phyloP scores from a whole-genome alignment of 495 filamentous ascomycete species.

The Tuber umbilicatum region DNA sequence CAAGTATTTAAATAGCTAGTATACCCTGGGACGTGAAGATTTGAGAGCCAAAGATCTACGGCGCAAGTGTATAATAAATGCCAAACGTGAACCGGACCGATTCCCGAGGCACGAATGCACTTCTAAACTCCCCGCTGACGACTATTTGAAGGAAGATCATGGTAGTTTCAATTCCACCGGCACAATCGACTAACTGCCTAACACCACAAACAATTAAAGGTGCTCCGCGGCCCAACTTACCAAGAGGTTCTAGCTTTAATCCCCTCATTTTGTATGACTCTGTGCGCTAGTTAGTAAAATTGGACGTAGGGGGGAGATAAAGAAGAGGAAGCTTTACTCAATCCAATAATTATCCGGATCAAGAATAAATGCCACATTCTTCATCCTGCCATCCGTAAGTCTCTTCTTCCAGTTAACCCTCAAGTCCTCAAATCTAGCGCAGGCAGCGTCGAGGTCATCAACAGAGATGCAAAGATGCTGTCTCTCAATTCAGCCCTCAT shows the following conservation, averaged over 20 bases:
- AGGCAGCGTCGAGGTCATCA: conserved; percentile 80
- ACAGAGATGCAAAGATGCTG: conserved; percentile 63
- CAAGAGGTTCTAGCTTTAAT: conserved; percentile 52
- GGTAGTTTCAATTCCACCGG: neutral
- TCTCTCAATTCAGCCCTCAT: neutral
- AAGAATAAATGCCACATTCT: conserved; percentile 86
- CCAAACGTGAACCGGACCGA: neutral
- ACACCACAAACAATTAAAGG: neutral
- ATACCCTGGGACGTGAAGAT: neutral
- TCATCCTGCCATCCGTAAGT: conserved; percentile 85
- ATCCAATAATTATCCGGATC: conserved; percentile 94
- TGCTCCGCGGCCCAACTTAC: conserved; percentile 25
- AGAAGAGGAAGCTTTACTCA: conserved; percentile 46
- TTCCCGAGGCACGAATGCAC: neutral
- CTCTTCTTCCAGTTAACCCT: conserved; percentile 90
- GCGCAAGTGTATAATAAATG: neutral
- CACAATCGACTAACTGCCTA: neutral
- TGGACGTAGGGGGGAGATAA: neutral
- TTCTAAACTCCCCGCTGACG: neutral
- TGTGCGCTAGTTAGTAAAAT: conserved; percentile 22
- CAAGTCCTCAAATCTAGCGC: conserved; percentile 71
- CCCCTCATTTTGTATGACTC: conserved; percentile 67
- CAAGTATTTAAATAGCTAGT: neutral
- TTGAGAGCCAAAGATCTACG: neutral
- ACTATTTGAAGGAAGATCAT: neutral